Base-by-base conservation (phyloP, 202 grass and related monocot genomes). In the Zoysia matrella region DNA sequence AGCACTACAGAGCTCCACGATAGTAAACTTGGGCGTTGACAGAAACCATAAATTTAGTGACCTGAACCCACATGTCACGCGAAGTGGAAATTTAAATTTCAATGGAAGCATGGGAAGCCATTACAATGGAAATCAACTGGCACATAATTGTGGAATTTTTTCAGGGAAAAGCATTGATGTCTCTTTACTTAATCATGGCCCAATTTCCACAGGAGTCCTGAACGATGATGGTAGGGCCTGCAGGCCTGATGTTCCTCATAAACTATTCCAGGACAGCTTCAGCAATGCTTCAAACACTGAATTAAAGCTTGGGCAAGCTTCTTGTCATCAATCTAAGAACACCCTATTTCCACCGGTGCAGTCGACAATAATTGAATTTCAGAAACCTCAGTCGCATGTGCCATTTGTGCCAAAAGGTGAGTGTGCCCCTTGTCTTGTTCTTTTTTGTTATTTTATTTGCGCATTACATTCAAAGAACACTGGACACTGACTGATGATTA, bases 241-340 rank as follows among this genome's bases (percentile, higher is more conserved):
- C 69, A 70, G 51, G 41, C 50, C 62, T 55, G 43, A 62, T 79
- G 49, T 75, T 5, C 67, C 83, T 36, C 45, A 76, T 18, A 83
- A 84, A 86, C 62, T 77, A 74, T 70, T 79, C 30, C 82, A 82
- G 84, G 78, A 82, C 65, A 67, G 74, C 65, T 70, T 73, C 36
- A 67, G 68, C 44, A 83, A 45, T 84, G 49, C 86, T 80, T 93
- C 94, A 15, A 94, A 89, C 71, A 91, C 90, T 67, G 89, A 97
- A 77, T 61, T 97, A 81, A 91, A 91, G 82, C 89, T 94, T 71
- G 91, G 94, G 22, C 94, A 92, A 77, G 88, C 87, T 67, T 90
- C 89, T 67, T 85, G 77, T 89, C 81, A 85, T 83, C 87, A 89
- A 72, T 71, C 82, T 82, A 73, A 81, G 77, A 45, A 60, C 77